Base-by-base conservation (phyloP, 2,329 filamentous ascomycete genomes). In the Cladobotryum protrusum region DNA sequence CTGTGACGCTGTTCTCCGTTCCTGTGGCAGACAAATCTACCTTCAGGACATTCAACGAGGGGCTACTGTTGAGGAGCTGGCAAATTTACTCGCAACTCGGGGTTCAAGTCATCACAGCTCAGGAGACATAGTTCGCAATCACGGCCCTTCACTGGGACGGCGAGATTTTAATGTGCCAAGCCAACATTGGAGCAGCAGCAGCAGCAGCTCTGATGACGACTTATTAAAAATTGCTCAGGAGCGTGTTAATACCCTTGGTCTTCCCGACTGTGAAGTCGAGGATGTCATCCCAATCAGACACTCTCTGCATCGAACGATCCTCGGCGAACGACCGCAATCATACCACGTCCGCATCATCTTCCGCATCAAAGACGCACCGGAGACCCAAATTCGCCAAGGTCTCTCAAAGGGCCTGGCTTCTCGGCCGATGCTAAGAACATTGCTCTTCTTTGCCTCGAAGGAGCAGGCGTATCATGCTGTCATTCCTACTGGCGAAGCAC, bases 261-360 rank as follows among this genome's bases (percentile, higher is more conserved):
- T 67, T 1, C 33, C 43, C 1, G 18, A 51, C 19, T 56, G 50
- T 2, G 50, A 56, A 2, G 53, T 67, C 9, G 64, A 67, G 49
- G 59, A 64, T 40, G 47, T 63, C 8, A 53, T 69, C 11, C 53
- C 59, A 2, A 60, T 70, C 35, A 60, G 64, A 15, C 51, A 59
- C 34, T 60, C 61, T 6, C 54, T 68, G 20, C 57, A 62, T 36
- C 53, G 65, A 14, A 62, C 63, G 14, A 61, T 61, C 3, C 50
- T 57, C n/a, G 67, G 66, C 8, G 53, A 56, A 34, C 59, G 67
- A 18, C 61, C 63, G 9, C 64, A 67, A 51, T 67, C 67, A 9
- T 69, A 67, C 52, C 60, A 65, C 37, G 60, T 60, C 47, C 64
- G 64, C 37, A 57, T 68, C 44, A 58, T 63, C 11, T 69, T 68